A percentile compares a stretch with the other conserved stretches of the same genome.
Conservation (phyloP, 2,329 filamentous ascomycete species). For the Plectosphaerella cucumerina region DNA sequence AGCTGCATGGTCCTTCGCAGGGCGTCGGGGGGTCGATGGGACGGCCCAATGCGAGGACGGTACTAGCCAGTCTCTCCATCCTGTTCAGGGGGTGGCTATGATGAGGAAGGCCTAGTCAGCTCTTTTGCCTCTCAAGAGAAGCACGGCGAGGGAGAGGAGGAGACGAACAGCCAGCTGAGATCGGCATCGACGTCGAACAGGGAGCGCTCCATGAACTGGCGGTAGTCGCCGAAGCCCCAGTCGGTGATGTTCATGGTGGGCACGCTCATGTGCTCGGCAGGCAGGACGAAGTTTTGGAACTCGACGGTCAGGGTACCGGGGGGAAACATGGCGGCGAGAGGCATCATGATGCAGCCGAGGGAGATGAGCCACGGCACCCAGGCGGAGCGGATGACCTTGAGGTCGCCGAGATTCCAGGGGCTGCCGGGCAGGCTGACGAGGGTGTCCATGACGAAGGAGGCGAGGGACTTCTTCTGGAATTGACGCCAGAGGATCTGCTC, state of each 20-base stretch:
- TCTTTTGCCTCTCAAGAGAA: too few species aligned
- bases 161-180: neutral
- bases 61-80: neutral
- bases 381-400: neutral
- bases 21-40: neutral
- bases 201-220: neutral
- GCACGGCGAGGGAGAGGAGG: too few species aligned
- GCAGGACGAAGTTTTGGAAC: neutral
- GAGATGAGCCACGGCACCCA: neutral
- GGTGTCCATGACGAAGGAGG: constrained; percentile 2
- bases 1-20: neutral
- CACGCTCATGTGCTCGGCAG: neutral
- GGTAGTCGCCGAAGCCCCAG: neutral
- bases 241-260: constrained; percentile 4
- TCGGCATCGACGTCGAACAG: neutral
- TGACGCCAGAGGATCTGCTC: constrained; percentile 2
- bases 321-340: constrained; percentile 3
- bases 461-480: neutral
- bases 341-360: neutral
- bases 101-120: too few species aligned
- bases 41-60: neutral
- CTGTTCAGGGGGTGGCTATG: neutral
- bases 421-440: neutral
- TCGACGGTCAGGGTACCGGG: constrained; percentile 4
- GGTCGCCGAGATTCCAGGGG: constrained; percentile 1